Evolutionary conservation across 495 filamentous ascomycete species (phyloP).

Genomic region (Chaetomidium leptoderma): DNA sequence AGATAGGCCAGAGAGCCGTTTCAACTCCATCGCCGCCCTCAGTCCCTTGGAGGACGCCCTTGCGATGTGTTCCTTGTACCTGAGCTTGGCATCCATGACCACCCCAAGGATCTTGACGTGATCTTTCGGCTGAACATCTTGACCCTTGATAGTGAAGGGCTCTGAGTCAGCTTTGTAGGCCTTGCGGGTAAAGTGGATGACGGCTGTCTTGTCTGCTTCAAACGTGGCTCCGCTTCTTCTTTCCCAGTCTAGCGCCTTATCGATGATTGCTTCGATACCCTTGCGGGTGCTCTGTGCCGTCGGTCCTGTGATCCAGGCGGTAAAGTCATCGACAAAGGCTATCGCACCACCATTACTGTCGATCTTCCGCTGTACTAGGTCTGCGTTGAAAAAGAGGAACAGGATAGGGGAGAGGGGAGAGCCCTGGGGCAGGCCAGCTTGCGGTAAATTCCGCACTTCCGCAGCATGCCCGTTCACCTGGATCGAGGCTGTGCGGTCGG

Average conservation of each 20-base stretch:
- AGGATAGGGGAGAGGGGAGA: not conserved
- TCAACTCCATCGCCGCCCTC: conserved; percentile 32
- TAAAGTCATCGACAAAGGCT: conserved; percentile 10
- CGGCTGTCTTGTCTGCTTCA: not conserved
- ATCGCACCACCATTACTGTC: conserved; percentile 6
- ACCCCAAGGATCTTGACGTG: too few species aligned
- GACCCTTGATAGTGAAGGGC: conserved; percentile 2
- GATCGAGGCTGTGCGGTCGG: not conserved
- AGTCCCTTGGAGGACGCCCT: conserved; percentile 32
- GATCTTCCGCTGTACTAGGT: conserved; percentile 7
- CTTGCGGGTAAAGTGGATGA: not conserved
- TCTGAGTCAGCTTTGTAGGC: not conserved
- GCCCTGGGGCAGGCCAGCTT: not conserved
- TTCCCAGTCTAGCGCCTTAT: not conserved
- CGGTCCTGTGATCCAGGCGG: not conserved
- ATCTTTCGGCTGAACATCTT: not conserved
- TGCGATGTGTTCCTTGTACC: conserved; percentile 22
- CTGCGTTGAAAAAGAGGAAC: conserved; percentile 12
- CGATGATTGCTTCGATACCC: not conserved
- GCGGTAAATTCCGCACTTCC: too few species aligned
- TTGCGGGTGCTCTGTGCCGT: conserved; percentile 2
- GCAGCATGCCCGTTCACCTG: not conserved
- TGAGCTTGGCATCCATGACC: too few species aligned
- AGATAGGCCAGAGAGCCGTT: conserved; percentile 28
- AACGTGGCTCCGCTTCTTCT: not conserved